phyloP scores from a whole-genome alignment of 352 stramenopile species.

The Phytophthora fragariaefolia region DNA sequence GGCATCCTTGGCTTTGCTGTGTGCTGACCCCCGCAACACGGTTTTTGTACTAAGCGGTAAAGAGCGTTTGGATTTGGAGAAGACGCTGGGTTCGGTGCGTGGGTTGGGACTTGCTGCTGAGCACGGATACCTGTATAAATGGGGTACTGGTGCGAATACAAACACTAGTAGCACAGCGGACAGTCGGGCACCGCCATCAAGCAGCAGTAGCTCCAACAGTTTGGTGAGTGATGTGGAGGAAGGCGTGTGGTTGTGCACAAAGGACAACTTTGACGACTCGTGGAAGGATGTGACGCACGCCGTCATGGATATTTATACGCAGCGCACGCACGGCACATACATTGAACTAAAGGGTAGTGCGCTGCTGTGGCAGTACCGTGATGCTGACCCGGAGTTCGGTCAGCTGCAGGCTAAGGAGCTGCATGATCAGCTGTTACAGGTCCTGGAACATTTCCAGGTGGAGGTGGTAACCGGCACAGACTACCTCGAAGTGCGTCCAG shows the following conservation, averaged over 20 bases:
- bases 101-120: conserved; percentile 97
- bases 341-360: conserved; percentile 99
- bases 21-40: conserved; percentile 95
- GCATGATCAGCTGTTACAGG: conserved; percentile 96
- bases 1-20: conserved; percentile 91
- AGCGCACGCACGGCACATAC: conserved; percentile 98
- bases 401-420: conserved; percentile 98
- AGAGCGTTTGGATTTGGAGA: conserved; percentile 94
- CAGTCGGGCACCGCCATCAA: conserved; percentile 22
- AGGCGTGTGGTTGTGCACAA: conserved; percentile 85
- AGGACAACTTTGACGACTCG: conserved; percentile 93
- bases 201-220: conserved; percentile 32
- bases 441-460: conserved; percentile 96
- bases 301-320: conserved; percentile 99
- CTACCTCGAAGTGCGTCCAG: conserved; percentile 95
- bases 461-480: conserved; percentile 92
- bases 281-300: conserved; percentile 97
- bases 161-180: conserved; percentile 46
- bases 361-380: conserved; percentile 98
- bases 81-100: conserved; percentile 93
- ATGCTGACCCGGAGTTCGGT: conserved; percentile 99
- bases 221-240: conserved; percentile 44
- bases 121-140: conserved; percentile 99
- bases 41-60: conserved; percentile 99
- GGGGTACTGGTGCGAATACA: conserved; percentile 53